phyloP scores from a whole-genome alignment of 306 rosid species.

The Cucumis hystrix region DNA sequence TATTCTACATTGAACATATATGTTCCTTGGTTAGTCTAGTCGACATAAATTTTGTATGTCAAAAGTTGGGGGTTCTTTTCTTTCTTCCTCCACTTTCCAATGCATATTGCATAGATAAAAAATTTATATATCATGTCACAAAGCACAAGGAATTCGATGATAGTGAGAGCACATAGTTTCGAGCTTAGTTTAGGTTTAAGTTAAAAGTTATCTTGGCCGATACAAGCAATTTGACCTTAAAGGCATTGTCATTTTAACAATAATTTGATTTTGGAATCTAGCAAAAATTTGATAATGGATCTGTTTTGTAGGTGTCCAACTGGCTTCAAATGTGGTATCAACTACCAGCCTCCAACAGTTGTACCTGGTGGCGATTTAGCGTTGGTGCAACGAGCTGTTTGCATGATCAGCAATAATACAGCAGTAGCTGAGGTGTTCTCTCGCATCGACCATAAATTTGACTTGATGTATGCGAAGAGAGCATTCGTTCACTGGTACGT shows the following conservation, averaged over 20 bases:
- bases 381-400: constrained; percentile 91
- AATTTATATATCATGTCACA: not conserved
- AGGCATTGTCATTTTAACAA: not conserved
- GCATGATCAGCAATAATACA: constrained; percentile 99
- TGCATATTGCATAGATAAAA: not conserved
- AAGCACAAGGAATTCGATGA: not conserved
- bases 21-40: not conserved
- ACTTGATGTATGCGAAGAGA: constrained; percentile 97
- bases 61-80: not conserved
- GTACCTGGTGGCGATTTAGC: constrained; percentile 96
- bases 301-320: constrained; percentile 76
- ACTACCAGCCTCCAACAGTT: constrained; percentile 96
- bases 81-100: not conserved
- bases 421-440: constrained; percentile 99
- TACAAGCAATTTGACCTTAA: not conserved
- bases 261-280: not conserved
- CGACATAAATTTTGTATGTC: not conserved
- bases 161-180: not conserved
- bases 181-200: not conserved
- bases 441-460: constrained; percentile 91
- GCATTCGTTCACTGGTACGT: constrained; percentile 99
- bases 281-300: not conserved
- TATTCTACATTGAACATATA: not conserved
- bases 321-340: constrained; percentile 96
- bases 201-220: not conserved